phyloP scores from a whole-genome alignment of 352 stramenopile genomes.

The Phytophthora ramorum region DNA sequence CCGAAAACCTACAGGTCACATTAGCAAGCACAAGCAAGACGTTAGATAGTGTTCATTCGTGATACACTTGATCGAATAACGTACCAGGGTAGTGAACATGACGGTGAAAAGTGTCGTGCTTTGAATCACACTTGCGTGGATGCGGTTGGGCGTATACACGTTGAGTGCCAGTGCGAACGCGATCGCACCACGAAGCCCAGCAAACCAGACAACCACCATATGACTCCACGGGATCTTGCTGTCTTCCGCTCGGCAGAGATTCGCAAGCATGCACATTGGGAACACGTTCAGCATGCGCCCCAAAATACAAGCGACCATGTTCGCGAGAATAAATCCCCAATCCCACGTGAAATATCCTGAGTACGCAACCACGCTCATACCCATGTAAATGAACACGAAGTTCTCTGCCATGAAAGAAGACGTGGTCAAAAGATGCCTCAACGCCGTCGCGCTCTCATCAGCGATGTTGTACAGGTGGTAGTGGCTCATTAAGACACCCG shows the following conservation, averaged over 20 bases:
- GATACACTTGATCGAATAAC: background rate
- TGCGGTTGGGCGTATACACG: constrained; percentile 61
- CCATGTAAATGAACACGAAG: constrained; percentile 90
- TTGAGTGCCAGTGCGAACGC: constrained; percentile 90
- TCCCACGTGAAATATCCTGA: constrained; percentile 85
- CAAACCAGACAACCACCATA: constrained; percentile 94
- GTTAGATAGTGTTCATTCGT: constrained; percentile 1
- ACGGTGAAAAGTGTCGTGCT: constrained; percentile 83
- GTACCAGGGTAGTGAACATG: constrained; percentile 83
- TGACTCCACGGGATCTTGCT: constrained; percentile 80
- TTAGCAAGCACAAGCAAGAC: background rate
- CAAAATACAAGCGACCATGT: constrained; percentile 70
- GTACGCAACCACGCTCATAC: constrained; percentile 85
- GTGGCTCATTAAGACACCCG: constrained; percentile 89
- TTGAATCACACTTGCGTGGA: constrained; percentile 74
- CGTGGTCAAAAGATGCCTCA: constrained; percentile 84
- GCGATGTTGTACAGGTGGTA: constrained; percentile 89
- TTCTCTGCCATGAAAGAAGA: constrained; percentile 87
- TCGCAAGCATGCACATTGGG: constrained; percentile 79
- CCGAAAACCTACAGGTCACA: constrained; percentile 60
- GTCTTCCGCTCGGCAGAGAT: constrained; percentile 58
- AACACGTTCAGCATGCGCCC: constrained; percentile 81
- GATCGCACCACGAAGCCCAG: constrained; percentile 92
- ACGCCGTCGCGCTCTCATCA: constrained; percentile 73
- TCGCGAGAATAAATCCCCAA: constrained; percentile 83